A percentile compares a stretch with the other conserved stretches of the same genome.
Evolutionary conservation across 2,329 filamentous ascomycete species (phyloP).

Genomic region (Scedosporium apiospermum): DNA sequence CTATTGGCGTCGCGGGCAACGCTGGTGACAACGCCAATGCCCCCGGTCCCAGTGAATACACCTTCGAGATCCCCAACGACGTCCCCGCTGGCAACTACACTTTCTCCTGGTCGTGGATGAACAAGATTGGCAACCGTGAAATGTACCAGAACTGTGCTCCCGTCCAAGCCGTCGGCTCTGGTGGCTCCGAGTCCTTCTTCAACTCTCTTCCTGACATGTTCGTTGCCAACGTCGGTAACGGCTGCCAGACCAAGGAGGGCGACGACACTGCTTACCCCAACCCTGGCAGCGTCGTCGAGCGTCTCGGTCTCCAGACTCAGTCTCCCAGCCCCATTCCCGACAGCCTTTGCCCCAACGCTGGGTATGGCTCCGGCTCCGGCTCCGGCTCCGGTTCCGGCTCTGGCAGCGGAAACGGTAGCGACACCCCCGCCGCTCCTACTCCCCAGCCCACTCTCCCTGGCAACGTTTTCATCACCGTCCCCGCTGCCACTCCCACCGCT

Average conservation of each 20-base stretch:
- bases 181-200: slow-evolving; percentile 42
- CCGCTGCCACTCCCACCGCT: slow-evolving; percentile 9
- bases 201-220: slow-evolving; percentile 61
- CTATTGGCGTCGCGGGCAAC: slow-evolving; percentile 48
- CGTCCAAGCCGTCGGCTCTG: slow-evolving; percentile 50
- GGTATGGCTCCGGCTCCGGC: slow-evolving; percentile 16
- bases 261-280: slow-evolving; percentile 54
- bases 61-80: slow-evolving; percentile 61
- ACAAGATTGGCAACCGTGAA: slow-evolving; percentile 84
- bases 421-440: slow-evolving; percentile 7
- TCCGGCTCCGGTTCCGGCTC: slow-evolving; percentile 10
- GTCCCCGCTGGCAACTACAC: slow-evolving; percentile 69
- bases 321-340: too few species aligned
- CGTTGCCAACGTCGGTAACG: slow-evolving; percentile 51
- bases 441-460: slow-evolving; percentile 18
- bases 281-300: slow-evolving; percentile 47
- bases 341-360: too few species aligned
- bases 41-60: slow-evolving; percentile 46
- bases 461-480: slow-evolving; percentile 29
- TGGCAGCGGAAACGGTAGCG: slow-evolving; percentile 10
- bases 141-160: slow-evolving; percentile 97
- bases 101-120: slow-evolving; percentile 92
- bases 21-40: slow-evolving; percentile 35
- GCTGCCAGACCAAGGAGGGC: slow-evolving; percentile 41
- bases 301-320: slow-evolving; percentile 28